Evolutionary conservation across 1,284 basidiomycete species (phyloP), one percentile per base, ranked within the genome.

Genomic region (Exobasidium rhododendri): DNA sequence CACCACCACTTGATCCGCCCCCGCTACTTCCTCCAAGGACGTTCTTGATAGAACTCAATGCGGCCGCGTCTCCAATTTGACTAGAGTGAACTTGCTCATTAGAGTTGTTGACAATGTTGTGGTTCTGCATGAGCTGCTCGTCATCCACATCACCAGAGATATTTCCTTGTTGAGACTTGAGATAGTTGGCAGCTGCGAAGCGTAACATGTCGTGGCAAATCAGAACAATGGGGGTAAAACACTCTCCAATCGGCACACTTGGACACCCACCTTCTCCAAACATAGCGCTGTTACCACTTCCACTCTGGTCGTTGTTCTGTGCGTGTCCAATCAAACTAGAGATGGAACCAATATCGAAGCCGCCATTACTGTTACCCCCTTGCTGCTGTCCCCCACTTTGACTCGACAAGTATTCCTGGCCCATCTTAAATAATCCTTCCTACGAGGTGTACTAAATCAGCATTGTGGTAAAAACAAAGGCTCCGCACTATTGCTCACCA

Each of bases 21-120:
- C 61, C 40, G 24, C 65, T 63, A 29, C 62, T 55, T 10, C 67
- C 65, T 45, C 70, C 66, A 17, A 75, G 56, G 13, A 75, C 53
- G 47, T 61, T 63, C 59, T 64, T 65, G 65, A 75, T 62, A 28
- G 73, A 69, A 26, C 63, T 63, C 31, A 75, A 70, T 67, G 63
- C 73, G n/a, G 73, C 73, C 55, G 73, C 73, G 43, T 71, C 67
- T 29, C 73, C 73, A 44, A 75, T 75, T 58, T 73, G 67, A 32
- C 63, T 59, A 2, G 68, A 57, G 40, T 64, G 53, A 62, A 69
- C 69, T 28, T 64, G 44, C 14, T 72, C 64, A 11, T 62, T 32
- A 46, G 63, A 44, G 65, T 73, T 68, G 63, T 69, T 63, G 50
- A 75, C 73, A 46, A 67, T 64, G 24, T 75, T 56, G 59, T 69